Percentiles rank a stretch among this genome's conserved stretches.
phyloP scores from a whole-genome alignment of 106 monocot species.

The Triglochin maritima region DNA sequence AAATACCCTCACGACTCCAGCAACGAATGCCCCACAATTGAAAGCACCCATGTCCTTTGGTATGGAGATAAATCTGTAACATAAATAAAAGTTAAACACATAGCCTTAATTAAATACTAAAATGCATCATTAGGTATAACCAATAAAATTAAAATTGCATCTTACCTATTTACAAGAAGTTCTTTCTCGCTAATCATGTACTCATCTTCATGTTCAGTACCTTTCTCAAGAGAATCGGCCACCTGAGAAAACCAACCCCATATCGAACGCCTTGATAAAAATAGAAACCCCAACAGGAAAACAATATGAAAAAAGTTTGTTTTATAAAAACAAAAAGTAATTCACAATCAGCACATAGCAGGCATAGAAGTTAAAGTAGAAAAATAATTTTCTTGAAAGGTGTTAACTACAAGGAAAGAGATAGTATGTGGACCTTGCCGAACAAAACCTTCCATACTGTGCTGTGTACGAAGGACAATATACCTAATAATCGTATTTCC shows the following conservation, averaged over 20 bases:
- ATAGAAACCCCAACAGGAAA: not conserved
- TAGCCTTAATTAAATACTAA: not conserved
- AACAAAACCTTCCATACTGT: constrained; percentile 99
- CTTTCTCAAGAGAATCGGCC: constrained; percentile 98
- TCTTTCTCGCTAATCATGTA: constrained; percentile 99
- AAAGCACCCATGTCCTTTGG: constrained; percentile 99
- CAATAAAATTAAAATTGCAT: not conserved
- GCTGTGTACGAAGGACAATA: constrained; percentile 90
- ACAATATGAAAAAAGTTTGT: not conserved
- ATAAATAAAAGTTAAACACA: not conserved
- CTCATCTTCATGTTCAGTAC: constrained; percentile 98
- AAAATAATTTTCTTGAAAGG: not conserved
- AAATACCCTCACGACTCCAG: constrained; percentile 84
- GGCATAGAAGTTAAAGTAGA: not conserved
- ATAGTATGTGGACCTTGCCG: constrained; percentile 53
- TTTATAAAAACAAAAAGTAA: not conserved
- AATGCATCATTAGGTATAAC: not conserved
- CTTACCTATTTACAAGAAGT: constrained; percentile 85
- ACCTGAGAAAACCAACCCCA: constrained; percentile 26
- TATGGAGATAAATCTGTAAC: constrained; percentile 69
- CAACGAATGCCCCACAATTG: constrained; percentile 97
- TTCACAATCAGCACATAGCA: not conserved
- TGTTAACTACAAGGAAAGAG: not conserved
- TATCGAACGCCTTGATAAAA: no score
- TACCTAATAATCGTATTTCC: constrained; percentile 76